These are phyloP conservation scores for Thinopyrum elongatum DNA, from an alignment of 176 grass and related monocot species.

Conservation along the genomic window DNA sequence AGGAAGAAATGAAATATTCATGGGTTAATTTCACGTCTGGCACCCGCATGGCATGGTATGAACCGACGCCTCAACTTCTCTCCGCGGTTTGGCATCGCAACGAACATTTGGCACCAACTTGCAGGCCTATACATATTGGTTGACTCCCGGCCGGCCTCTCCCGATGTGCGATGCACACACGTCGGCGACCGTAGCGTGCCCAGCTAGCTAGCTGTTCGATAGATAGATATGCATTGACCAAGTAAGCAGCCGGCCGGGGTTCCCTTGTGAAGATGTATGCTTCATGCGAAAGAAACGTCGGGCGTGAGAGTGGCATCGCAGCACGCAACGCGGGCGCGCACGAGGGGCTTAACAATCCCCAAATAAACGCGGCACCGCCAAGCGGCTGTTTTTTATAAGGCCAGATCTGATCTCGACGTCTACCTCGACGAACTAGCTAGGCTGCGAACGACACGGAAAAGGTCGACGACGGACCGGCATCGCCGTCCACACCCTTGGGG, in stretches of 20 bases:
- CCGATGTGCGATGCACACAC: constrained; percentile 9
- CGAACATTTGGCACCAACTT: neutral
- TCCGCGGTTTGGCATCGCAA: neutral
- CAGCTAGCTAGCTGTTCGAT: constrained; percentile 1
- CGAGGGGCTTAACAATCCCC: constrained; percentile 16
- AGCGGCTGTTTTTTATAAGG: neutral
- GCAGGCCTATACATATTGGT: neutral
- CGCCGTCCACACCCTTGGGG: neutral
- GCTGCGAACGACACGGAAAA: neutral
- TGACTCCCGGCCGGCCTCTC: neutral
- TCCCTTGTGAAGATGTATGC: neutral
- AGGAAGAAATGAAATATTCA: neutral
- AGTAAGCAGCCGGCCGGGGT: too few species aligned
- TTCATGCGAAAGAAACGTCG: neutral
- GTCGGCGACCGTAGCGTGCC: neutral
- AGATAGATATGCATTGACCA: constrained; percentile 3
- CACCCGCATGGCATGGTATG: neutral
- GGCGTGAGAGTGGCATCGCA: neutral
- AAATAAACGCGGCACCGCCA: constrained; percentile 26
- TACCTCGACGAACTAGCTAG: neutral
- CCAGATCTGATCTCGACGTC: neutral
- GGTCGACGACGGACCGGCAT: too few species aligned
- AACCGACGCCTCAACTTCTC: neutral
- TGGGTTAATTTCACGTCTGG: neutral
- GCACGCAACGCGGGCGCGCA: neutral